phyloP scores from a whole-genome alignment of 2,329 filamentous ascomycete species.

The Harringtonia aguacate region DNA sequence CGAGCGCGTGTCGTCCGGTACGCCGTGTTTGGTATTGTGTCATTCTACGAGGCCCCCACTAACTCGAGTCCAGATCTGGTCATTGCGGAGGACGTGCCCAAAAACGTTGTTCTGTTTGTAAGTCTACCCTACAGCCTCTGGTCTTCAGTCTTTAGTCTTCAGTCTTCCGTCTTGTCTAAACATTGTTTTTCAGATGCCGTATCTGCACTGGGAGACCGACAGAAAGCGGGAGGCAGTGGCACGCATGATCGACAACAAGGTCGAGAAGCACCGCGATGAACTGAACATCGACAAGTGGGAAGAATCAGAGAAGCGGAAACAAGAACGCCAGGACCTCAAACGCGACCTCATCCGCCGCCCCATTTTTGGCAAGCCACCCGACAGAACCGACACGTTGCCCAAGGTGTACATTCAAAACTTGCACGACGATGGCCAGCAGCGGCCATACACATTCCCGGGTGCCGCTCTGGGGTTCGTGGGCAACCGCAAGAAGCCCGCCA shows the following conservation, averaged over 20 bases:
- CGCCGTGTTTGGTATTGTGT: neutral
- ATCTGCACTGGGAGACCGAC: conserved; percentile 30
- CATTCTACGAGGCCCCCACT: neutral
- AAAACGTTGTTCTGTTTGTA: conserved; percentile 21
- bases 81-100: neutral
- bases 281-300: conserved; percentile 1
- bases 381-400: neutral
- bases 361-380: too few species aligned
- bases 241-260: conserved; percentile 15
- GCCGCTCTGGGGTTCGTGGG: neutral
- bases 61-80: neutral
- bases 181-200: conserved; percentile 24
- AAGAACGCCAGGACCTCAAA: neutral
- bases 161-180: neutral
- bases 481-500: neutral
- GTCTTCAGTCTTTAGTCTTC: neutral
- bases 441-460: neutral
- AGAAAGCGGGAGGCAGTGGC: conserved; percentile 19
- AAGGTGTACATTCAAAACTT: neutral
- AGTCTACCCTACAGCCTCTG: conserved; percentile 1
- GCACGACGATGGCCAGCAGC: neutral
- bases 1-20: conserved; percentile 19
- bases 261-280: neutral
- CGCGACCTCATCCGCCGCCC: neutral
- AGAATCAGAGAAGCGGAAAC: conserved; percentile 1